Evolutionary conservation across 2,329 filamentous ascomycete species (phyloP).

Genomic region (Ustulina deusta): DNA sequence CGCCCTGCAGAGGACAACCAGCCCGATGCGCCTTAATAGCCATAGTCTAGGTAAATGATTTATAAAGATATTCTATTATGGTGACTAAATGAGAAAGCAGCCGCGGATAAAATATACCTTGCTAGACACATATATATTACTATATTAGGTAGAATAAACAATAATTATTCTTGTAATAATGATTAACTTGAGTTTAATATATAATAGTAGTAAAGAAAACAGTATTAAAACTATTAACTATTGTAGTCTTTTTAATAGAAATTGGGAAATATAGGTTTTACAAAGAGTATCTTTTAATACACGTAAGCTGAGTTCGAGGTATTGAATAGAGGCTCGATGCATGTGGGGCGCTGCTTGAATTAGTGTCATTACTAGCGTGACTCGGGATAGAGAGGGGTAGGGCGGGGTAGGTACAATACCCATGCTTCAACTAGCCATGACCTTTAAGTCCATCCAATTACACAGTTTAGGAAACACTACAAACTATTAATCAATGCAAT

Average conservation of each 20-base stretch:
- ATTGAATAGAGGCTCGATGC: conserved; percentile 2
- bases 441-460: no score
- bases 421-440: no score
- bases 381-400: neutral
- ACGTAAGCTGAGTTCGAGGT: neutral
- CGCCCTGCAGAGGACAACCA: no score
- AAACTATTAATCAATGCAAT: no score
- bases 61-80: conserved; percentile 1
- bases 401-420: conserved; percentile 1
- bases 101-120: neutral
- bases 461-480: no score
- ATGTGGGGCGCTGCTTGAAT: neutral
- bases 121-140: neutral
- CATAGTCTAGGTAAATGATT: no score
- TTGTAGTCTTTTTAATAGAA: no score
- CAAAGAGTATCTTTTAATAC: no score
- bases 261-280: no score
- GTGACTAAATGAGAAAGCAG: neutral
- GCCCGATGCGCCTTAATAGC: no score
- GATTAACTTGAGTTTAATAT: neutral
- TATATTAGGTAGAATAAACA: neutral
- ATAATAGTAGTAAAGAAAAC: no score
- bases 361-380: conserved; percentile 1
- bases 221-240: no score
- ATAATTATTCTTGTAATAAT: conserved; percentile 7